Evolutionary conservation across 495 filamentous ascomycete genomes (phyloP).

Genomic region (Melanomma pulvis-pyrius): DNA sequence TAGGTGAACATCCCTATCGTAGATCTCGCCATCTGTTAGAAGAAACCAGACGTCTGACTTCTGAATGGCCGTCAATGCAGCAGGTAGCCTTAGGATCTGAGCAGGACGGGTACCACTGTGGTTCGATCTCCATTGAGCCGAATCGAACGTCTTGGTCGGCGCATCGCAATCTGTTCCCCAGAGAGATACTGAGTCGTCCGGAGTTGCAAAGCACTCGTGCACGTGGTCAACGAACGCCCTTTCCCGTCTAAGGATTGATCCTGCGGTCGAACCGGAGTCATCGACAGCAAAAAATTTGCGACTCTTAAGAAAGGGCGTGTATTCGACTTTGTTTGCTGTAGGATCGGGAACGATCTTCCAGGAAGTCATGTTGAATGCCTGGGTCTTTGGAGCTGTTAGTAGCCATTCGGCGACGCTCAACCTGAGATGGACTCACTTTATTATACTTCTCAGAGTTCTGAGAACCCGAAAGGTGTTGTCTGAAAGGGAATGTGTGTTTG

Average conservation of each 20-base stretch:
- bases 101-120: conserved; percentile 15
- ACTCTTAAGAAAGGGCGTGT: conserved; percentile 10
- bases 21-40: conserved; percentile 28
- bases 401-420: background rate
- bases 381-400: background rate
- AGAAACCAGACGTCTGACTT: conserved; percentile 31
- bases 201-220: background rate
- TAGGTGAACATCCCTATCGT: conserved; percentile 12
- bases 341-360: conserved; percentile 19
- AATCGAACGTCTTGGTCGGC: conserved; percentile 9
- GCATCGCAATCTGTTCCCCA: conserved; percentile 23
- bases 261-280: conserved; percentile 22
- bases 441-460: too few species aligned
- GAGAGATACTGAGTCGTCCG: conserved; percentile 6
- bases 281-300: conserved; percentile 30
- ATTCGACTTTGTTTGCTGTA: background rate
- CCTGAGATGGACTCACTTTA: too few species aligned
- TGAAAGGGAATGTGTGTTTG: too few species aligned
- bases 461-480: too few species aligned
- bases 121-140: conserved; percentile 7
- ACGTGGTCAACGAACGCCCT: conserved; percentile 15
- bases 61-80: conserved; percentile 7
- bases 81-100: conserved; percentile 12
- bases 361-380: conserved; percentile 11
- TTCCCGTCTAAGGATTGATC: conserved; percentile 2